Evolutionary conservation across 2,329 filamentous ascomycete genomes (phyloP).

Genomic region (Endocalyx cinctus): DNA sequence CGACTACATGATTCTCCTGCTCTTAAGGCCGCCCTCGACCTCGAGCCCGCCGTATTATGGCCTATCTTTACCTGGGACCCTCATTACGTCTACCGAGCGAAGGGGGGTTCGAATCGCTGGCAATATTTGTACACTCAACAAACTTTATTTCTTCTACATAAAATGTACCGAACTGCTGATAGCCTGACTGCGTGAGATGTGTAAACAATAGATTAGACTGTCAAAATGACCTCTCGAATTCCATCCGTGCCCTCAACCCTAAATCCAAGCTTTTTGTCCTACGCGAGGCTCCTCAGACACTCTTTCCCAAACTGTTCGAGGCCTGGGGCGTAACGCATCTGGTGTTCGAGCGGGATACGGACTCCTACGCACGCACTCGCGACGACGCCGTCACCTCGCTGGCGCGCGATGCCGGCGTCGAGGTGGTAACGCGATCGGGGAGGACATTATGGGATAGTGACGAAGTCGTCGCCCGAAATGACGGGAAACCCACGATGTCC

Average conservation of each 20-base stretch:
- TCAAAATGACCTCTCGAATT: slow-evolving; percentile 63
- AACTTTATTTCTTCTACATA: too few relatives aligned
- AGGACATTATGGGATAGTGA: slow-evolving; percentile 68
- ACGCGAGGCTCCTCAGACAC: slow-evolving; percentile 65
- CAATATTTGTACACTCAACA: slow-evolving; percentile 71
- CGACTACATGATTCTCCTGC: slow-evolving; percentile 74
- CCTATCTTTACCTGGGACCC: slow-evolving; percentile 79
- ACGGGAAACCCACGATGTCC: slow-evolving; percentile 52
- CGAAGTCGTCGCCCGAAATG: not conserved
- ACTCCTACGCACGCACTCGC: slow-evolving; percentile 63
- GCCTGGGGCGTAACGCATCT: slow-evolving; percentile 71
- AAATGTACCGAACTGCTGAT: slow-evolving; percentile 5
- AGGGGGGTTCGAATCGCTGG: slow-evolving; percentile 70
- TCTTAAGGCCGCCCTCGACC: slow-evolving; percentile 64
- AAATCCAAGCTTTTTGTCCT: slow-evolving; percentile 69
- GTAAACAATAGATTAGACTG: slow-evolving; percentile 58
- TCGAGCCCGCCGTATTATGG: slow-evolving; percentile 64
- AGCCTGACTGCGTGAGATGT: too few relatives aligned
- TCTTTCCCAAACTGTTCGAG: slow-evolving; percentile 68
- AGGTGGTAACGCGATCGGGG: slow-evolving; percentile 61
- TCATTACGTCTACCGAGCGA: slow-evolving; percentile 70
- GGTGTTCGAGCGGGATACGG: slow-evolving; percentile 76
- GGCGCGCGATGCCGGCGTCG: slow-evolving; percentile 61
- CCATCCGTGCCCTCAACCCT: slow-evolving; percentile 60
- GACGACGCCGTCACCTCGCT: slow-evolving; percentile 55